Conservation (phyloP, 768 basidiomycete genomes). For the Galerina marginata region DNA sequence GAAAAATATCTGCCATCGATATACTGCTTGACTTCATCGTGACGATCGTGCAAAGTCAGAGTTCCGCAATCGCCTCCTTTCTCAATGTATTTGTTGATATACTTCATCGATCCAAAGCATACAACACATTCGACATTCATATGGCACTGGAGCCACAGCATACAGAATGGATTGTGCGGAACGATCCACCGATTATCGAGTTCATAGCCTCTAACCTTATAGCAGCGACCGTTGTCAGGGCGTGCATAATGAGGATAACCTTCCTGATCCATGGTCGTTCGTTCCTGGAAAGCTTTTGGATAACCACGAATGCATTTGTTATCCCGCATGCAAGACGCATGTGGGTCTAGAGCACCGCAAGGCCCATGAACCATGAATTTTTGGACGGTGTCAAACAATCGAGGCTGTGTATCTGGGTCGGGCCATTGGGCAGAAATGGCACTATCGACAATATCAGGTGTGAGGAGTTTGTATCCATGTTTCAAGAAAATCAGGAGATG, state of each 20-base stretch:
- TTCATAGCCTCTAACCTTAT: constrained; percentile 20
- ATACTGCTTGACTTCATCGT: constrained; percentile 32
- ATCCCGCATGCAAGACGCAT: too few species aligned
- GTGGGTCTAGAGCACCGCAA: too few species aligned
- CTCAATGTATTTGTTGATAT: constrained; percentile 53
- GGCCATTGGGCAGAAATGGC: too few species aligned
- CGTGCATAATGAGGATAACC: constrained; percentile 29
- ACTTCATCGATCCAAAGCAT: constrained; percentile 41
- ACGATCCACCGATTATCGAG: constrained; percentile 43
- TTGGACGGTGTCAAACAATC: too few species aligned
- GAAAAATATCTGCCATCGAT: constrained; percentile 36
- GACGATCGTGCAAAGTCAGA: background rate
- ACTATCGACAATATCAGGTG: too few species aligned
- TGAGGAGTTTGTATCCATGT: too few species aligned
- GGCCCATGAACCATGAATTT: too few species aligned
- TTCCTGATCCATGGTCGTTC: constrained; percentile 20
- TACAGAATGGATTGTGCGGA: constrained; percentile 41
- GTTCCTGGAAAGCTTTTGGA: constrained; percentile 33
- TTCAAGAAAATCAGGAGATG: constrained; percentile 53
- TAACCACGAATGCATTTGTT: too few species aligned
- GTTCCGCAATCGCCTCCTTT: constrained; percentile 47
- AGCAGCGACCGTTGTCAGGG: constrained; percentile 32
- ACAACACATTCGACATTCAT: constrained; percentile 50
- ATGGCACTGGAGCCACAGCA: constrained; percentile 42
- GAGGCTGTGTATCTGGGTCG: too few species aligned